phyloP scores from a whole-genome alignment of 495 filamentous ascomycete species.

The Penicillium samsonianum region DNA sequence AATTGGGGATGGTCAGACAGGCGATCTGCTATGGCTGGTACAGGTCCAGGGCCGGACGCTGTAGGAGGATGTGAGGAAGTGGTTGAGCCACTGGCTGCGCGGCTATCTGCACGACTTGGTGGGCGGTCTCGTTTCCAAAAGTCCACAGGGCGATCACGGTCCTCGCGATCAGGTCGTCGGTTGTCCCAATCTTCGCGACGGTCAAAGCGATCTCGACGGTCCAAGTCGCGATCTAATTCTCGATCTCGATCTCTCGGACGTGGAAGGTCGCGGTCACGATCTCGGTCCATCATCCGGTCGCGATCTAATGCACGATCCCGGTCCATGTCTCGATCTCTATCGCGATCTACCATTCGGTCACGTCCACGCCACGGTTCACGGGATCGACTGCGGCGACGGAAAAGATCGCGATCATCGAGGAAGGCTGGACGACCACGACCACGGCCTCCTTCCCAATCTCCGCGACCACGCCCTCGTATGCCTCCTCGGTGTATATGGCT shows the following conservation, averaged over 20 bases:
- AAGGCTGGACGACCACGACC: slow-evolving; percentile 56
- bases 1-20: slow-evolving; percentile 27
- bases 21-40: slow-evolving; percentile 15
- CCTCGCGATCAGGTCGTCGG: slow-evolving; percentile 47
- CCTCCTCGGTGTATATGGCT: slow-evolving; percentile 57
- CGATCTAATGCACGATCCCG: slow-evolving; percentile 40
- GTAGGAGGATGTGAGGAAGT: slow-evolving; percentile 23
- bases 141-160: slow-evolving; percentile 62
- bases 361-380: slow-evolving; percentile 61
- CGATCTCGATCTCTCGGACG: slow-evolving; percentile 37
- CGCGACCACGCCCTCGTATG: slow-evolving; percentile 63
- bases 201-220: slow-evolving; percentile 48
- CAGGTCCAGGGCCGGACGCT: slow-evolving; percentile 5
- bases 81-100: slow-evolving; percentile 38
- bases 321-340: slow-evolving; percentile 45
- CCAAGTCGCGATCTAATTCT: slow-evolving; percentile 38
- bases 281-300: slow-evolving; percentile 29
- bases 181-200: slow-evolving; percentile 48
- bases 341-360: slow-evolving; percentile 39
- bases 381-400: slow-evolving; percentile 64
- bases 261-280: slow-evolving; percentile 34
- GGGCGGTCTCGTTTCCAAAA: slow-evolving; percentile 53
- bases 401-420: slow-evolving; percentile 63
- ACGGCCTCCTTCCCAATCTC: slow-evolving; percentile 63
- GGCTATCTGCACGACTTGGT: slow-evolving; percentile 44